Evolutionary conservation across 1,139 yeast genomes (phyloP).

Genomic region (Hyphopichia khmerensis): DNA sequence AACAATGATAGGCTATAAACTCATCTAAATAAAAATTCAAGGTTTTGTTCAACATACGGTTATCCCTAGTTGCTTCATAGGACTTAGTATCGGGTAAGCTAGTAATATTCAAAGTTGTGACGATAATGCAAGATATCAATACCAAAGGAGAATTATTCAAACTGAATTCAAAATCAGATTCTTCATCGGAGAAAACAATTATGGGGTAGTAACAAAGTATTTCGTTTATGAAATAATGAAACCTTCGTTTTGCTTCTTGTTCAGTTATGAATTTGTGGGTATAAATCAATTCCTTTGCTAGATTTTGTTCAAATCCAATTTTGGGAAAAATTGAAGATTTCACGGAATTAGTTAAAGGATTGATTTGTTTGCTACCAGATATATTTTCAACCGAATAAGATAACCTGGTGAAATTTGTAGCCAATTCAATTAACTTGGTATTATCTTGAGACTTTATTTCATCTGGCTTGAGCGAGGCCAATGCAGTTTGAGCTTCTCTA

Average conservation of each 20-base stretch:
- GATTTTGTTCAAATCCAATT: conserved; percentile 38
- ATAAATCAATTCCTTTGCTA: conserved; percentile 39
- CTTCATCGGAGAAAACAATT: conserved; percentile 35
- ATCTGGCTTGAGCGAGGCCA: conserved; percentile 15
- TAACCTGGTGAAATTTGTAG: not conserved
- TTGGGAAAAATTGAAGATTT: conserved; percentile 24
- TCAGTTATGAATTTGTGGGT: conserved; percentile 17
- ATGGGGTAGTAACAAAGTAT: conserved; percentile 50
- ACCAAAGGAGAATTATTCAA: conserved; percentile 43
- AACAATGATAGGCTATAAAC: conserved; percentile 43
- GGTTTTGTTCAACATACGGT: conserved; percentile 33
- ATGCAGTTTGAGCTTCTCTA: conserved; percentile 11
- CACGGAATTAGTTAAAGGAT: not conserved
- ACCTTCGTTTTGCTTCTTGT: conserved; percentile 32
- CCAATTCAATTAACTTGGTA: conserved; percentile 6
- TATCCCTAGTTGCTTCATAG: not conserved
- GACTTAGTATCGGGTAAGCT: conserved; percentile 7
- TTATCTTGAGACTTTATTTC: not conserved
- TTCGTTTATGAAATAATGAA: conserved; percentile 32
- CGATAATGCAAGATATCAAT: conserved; percentile 47
- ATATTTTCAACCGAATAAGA: not conserved
- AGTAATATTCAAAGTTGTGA: conserved; percentile 48
- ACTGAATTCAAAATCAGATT: conserved; percentile 37
- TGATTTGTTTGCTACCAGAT: not conserved
- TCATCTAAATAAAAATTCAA: conserved; percentile 46